These are phyloP conservation scores for Capniomyces stellatus DNA, from an alignment of 371 early-diverging fungal species.

Conservation along the genomic window DNA sequence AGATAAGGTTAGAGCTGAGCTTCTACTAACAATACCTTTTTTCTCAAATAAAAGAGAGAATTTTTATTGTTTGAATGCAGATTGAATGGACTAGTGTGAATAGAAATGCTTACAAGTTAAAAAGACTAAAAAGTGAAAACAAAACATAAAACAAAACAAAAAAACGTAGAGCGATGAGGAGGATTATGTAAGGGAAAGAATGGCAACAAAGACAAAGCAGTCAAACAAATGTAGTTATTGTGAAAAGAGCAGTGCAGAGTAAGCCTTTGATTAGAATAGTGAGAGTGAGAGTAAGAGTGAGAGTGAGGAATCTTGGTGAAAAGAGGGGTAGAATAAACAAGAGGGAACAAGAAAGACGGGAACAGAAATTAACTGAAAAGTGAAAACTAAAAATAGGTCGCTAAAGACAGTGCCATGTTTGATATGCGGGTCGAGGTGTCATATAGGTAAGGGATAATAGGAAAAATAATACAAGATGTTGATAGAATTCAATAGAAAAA, in stretches of 20 bases:
- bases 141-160: background rate
- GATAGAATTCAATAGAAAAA: background rate
- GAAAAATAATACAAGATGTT: background rate
- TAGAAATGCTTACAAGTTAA: background rate
- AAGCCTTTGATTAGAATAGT: background rate
- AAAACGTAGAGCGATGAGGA: background rate
- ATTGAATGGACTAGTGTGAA: too few relatives aligned
- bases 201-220: conserved; percentile 21
- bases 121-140: background rate
- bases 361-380: too few relatives aligned
- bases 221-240: conserved; percentile 24
- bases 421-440: conserved; percentile 24
- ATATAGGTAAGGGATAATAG: conserved; percentile 15
- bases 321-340: too few relatives aligned
- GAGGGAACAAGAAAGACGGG: too few relatives aligned
- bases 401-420: conserved; percentile 24
- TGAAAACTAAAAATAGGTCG: conserved; percentile 7
- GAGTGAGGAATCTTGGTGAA: too few relatives aligned
- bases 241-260: conserved; percentile 21
- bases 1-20: too few relatives aligned
- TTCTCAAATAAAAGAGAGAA: too few relatives aligned
- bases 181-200: conserved; percentile 14
- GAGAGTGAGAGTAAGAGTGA: background rate
- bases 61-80: too few relatives aligned
- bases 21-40: too few relatives aligned